Evolutionary conservation across 1,284 basidiomycete species (phyloP), one percentile per base, ranked within the genome.

Genomic region (Malassezia japonica): DNA sequence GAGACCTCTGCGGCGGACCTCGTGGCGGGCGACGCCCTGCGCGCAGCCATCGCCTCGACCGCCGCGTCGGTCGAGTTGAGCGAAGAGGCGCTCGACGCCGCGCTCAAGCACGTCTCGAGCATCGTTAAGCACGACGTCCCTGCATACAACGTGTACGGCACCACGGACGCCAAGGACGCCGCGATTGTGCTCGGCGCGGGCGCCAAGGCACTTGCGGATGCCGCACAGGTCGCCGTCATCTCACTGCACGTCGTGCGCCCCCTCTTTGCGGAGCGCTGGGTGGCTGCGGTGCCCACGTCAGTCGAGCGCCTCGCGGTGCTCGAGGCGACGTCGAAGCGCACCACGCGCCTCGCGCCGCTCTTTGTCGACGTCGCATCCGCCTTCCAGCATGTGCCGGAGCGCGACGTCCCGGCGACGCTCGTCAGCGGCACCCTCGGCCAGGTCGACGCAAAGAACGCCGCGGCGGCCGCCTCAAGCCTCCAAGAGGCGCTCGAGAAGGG

Each of bases 311-410:
- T 96, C 48, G 78, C 94, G 42, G 85, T 95, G 3, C 80, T 95
- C 18, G 92, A 90, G 74, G 86, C 85, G 74, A 78, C 84, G 21
- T 77, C 79, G 60, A 78, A 77, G 55, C 86, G 84, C 78, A 79
- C 81, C 16, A 84, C 83, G 44, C 89, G 89, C 75, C 92, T 87
- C 82, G 85, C 87, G 1, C 83, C 88, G 0, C 77, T 92, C 15
- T 91, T 86, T 71, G 79, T 94, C 40, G 89, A 92, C 35, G 76
- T 90, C 21, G 79, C 86, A 53, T 80, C 78, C 48, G 82, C 84
- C 6, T 75, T 90, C 39, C 86, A 89, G 67, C 76, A 81, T 23
- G 79, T 81, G 28, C 65, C 76, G 1, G 76, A 79, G 18, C 69
- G 70, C 13, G 45, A 57, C 16, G 61, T 62, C 8, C 62, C 64